phyloP scores from a whole-genome alignment of 768 basidiomycete species.

The Phylloporus sp. region DNA sequence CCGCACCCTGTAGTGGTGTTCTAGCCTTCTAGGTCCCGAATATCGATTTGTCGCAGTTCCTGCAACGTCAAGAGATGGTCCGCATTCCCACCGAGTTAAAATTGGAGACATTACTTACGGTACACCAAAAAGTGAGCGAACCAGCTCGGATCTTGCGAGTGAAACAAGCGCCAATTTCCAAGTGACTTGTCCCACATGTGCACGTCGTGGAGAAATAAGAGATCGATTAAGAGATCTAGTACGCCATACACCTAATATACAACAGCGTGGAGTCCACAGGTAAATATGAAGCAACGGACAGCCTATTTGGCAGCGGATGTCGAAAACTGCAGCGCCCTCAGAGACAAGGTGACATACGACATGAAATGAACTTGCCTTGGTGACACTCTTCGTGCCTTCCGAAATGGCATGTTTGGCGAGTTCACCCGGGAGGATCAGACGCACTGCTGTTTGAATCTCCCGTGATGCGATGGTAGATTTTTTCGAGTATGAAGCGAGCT shows the following conservation, averaged over 20 bases:
- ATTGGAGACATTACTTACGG: neutral
- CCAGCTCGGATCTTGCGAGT: neutral
- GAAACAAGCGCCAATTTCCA: neutral
- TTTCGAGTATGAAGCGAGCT: conserved; percentile 97
- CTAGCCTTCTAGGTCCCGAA: neutral
- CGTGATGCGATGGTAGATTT: conserved; percentile 98
- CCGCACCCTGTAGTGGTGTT: neutral
- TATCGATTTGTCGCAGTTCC: neutral
- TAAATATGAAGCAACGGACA: conserved; percentile 14
- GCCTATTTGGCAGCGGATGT: conserved; percentile 44
- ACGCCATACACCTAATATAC: conserved; percentile 33
- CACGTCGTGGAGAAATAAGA: neutral
- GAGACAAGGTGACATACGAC: neutral
- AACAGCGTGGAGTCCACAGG: conserved; percentile 12
- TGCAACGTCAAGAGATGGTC: neutral
- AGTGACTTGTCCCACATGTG: too few species aligned
- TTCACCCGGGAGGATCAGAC: conserved; percentile 94
- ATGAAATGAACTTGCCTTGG: conserved; percentile 39
- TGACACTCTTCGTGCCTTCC: conserved; percentile 81
- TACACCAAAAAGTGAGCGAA: neutral
- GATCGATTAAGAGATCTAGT: conserved; percentile 28
- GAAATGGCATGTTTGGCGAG: conserved; percentile 98
- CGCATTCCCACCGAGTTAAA: neutral
- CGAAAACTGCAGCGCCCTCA: conserved; percentile 34
- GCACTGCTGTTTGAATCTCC: conserved; percentile 95